Percentiles rank a stretch among this genome's conserved stretches.
phyloP scores from a whole-genome alignment of 805 yeast species.

The Nakazawaea pomicola region DNA sequence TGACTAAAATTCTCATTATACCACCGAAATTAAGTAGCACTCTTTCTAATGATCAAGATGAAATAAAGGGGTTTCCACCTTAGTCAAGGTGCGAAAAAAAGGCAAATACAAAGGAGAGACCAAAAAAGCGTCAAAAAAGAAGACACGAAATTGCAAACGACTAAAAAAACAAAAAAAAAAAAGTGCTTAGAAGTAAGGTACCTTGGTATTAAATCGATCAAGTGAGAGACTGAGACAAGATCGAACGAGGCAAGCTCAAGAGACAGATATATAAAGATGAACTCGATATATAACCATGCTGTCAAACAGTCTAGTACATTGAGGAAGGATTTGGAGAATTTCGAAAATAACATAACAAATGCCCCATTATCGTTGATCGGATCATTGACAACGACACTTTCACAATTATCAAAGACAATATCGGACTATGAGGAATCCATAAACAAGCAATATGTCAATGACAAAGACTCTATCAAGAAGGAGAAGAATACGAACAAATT shows the following conservation, averaged over 20 bases:
- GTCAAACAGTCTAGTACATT: constrained; percentile 75
- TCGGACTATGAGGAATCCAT: constrained; percentile 30
- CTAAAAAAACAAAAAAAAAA: no score
- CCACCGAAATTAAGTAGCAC: no score
- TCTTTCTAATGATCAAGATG: no score
- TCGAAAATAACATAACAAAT: constrained; percentile 60
- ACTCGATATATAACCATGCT: constrained; percentile 86
- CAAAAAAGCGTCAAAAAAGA: background rate
- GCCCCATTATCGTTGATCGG: constrained; percentile 64
- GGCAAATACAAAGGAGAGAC: background rate
- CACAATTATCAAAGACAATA: constrained; percentile 70
- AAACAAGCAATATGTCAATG: constrained; percentile 7
- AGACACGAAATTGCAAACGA: background rate
- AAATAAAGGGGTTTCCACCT: no score
- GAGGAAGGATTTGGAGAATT: constrained; percentile 59
- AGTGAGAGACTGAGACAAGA: no score
- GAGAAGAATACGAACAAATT: constrained; percentile 65
- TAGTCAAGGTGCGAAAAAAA: no score
- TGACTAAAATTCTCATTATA: no score
- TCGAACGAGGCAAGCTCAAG: no score
- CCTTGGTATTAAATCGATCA: no score
- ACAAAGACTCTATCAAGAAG: constrained; percentile 34
- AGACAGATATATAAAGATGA: constrained; percentile 41
- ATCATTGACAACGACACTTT: constrained; percentile 72
- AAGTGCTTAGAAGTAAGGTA: no score